Conservation (phyloP, 148 eudicot genomes). For the Nepenthes gracilis region DNA sequence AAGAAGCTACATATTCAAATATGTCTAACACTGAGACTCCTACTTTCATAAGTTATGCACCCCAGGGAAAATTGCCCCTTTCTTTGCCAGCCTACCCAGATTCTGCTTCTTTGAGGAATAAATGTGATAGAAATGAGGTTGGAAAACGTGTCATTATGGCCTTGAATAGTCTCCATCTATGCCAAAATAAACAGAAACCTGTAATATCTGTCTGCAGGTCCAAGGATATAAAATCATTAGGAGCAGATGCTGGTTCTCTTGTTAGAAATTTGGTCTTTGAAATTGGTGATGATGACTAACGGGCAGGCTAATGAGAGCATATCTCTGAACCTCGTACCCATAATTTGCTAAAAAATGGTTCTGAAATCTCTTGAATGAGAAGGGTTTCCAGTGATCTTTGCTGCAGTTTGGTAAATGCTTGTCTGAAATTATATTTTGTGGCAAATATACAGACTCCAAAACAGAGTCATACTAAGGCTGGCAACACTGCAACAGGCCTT, state of each 20-base stretch:
- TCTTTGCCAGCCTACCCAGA: constrained; percentile 5
- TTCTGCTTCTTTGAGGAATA: constrained; percentile 7
- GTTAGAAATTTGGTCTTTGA: constrained; percentile 43
- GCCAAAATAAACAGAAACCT: constrained; percentile 15
- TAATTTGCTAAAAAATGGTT: too few species aligned
- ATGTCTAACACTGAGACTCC: too few species aligned
- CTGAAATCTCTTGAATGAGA: too few species aligned
- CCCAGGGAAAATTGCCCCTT: constrained; percentile 6
- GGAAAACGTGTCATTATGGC: constrained; percentile 50
- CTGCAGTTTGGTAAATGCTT: too few species aligned
- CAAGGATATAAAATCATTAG: constrained; percentile 12
- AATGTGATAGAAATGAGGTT: constrained; percentile 24
- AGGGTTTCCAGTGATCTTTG: too few species aligned
- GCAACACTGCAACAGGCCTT: too few species aligned
- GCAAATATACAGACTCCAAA: too few species aligned
- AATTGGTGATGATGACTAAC: constrained; percentile 29
- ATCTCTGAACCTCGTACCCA: too few species aligned
- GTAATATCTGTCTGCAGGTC: constrained; percentile 11
- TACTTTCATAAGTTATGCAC: constrained; percentile 6
- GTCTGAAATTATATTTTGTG: too few species aligned
- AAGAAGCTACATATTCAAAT: too few species aligned
- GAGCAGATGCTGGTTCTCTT: constrained; percentile 14
- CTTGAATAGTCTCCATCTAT: constrained; percentile 24
- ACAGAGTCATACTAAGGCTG: too few species aligned
- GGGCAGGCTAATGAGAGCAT: background rate